phyloP scores from a whole-genome alignment of 257 asterid genomes.

The Vinca minor region DNA sequence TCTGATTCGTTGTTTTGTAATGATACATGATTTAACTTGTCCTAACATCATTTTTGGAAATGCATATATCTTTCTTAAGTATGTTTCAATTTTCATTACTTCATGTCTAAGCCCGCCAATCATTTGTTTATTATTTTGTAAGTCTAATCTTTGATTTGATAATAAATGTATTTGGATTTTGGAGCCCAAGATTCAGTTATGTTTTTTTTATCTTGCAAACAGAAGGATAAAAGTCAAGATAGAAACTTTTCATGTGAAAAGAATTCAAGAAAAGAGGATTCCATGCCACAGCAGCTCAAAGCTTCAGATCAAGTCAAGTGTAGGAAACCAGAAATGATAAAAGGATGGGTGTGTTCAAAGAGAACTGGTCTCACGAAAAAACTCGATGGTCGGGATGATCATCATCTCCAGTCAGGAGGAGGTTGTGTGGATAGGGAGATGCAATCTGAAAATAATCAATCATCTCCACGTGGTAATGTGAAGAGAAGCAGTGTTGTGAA shows the following conservation, averaged over 20 bases:
- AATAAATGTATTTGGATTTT: not conserved
- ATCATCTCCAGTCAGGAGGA: constrained; percentile 26
- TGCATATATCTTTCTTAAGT: not conserved
- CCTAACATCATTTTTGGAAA: too few species aligned
- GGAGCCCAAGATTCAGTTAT: not conserved
- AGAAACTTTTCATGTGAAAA: constrained; percentile 26
- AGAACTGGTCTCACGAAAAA: constrained; percentile 48
- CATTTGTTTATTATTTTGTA: not conserved
- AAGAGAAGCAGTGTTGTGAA: constrained; percentile 27
- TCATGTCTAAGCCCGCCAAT: not conserved
- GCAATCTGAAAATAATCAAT: constrained; percentile 20
- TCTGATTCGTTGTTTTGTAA: not conserved
- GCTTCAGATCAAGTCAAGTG: constrained; percentile 27
- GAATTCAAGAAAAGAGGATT: constrained; percentile 21
- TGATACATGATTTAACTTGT: not conserved
- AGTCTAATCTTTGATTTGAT: not conserved
- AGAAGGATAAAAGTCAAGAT: constrained; percentile 36
- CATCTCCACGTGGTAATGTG: constrained; percentile 13
- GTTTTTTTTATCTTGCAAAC: constrained; percentile 3
- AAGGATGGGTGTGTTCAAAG: constrained; percentile 66
- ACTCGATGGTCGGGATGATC: constrained; percentile 30
- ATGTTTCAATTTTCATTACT: not conserved
- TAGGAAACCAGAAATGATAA: constrained; percentile 38
- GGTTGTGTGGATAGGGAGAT: constrained; percentile 19
- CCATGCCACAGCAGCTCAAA: constrained; percentile 20